These are phyloP conservation scores for Periconia sp. DNA, from an alignment of 2,329 filamentous ascomycete genomes.

Conservation along the genomic window DNA sequence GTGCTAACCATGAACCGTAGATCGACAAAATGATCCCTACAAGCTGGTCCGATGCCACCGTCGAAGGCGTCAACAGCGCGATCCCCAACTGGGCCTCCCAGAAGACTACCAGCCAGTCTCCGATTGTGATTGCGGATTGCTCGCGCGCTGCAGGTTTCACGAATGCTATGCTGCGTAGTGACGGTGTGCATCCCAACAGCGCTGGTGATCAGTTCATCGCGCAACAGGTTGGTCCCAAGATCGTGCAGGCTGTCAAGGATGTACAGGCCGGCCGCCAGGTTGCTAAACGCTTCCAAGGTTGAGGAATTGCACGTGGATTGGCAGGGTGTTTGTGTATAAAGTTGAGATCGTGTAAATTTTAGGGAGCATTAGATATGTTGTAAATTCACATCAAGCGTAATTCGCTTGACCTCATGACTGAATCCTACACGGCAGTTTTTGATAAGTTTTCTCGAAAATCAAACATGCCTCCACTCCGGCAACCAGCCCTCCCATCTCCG, in stretches of 20 bases:
- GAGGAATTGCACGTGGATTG: neutral
- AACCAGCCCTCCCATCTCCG: no score
- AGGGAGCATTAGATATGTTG: no score
- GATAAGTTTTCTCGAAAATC: no score
- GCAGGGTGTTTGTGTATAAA: neutral
- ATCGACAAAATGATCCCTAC: conserved; percentile 2
- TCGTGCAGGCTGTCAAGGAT: neutral
- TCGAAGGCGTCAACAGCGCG: neutral
- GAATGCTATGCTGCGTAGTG: neutral
- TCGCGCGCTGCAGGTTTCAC: neutral
- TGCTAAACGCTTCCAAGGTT: neutral
- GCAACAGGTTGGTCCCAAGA: neutral
- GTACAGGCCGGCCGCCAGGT: neutral
- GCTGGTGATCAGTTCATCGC: conserved; percentile 2
- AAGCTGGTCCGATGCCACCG: conserved; percentile 1
- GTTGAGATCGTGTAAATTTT: no score
- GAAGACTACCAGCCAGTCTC: neutral
- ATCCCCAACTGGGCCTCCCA: neutral
- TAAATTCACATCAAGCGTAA: no score
- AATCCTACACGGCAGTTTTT: no score
- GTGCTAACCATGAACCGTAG: neutral
- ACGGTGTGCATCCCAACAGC: conserved; percentile 1
- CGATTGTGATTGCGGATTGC: conserved; percentile 2
- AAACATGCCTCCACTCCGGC: no score
- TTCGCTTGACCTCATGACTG: no score